These are phyloP conservation scores for Lophiotrema nucula DNA, from an alignment of 495 filamentous ascomycete genomes.

Conservation along the genomic window DNA sequence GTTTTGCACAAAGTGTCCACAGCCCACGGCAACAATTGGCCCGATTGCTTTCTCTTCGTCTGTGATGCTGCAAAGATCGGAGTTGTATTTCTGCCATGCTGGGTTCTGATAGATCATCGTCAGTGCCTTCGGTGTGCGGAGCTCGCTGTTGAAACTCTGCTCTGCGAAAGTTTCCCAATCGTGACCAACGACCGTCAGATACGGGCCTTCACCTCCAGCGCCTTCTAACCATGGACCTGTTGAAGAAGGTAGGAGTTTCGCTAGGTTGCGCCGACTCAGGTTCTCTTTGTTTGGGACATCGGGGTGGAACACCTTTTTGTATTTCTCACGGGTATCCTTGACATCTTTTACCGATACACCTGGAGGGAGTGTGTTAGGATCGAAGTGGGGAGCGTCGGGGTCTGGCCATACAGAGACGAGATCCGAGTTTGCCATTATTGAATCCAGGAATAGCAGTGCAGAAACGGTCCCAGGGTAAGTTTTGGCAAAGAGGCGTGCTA, in stretches of 20 bases:
- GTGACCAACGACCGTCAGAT: slow-evolving; percentile 59
- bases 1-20: slow-evolving; percentile 63
- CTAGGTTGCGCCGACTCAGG: slow-evolving; percentile 52
- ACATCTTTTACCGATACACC: slow-evolving; percentile 50
- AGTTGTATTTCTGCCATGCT: slow-evolving; percentile 57
- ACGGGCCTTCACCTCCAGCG: slow-evolving; percentile 41
- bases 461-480: slow-evolving; percentile 47
- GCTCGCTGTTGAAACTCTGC: slow-evolving; percentile 39
- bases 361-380: slow-evolving; percentile 43
- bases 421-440: slow-evolving; percentile 61
- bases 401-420: slow-evolving; percentile 61
- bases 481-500: slow-evolving; percentile 57
- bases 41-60: slow-evolving; percentile 43
- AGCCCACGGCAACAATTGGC: slow-evolving; percentile 52
- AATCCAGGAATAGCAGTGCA: slow-evolving; percentile 59
- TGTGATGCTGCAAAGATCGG: slow-evolving; percentile 52
- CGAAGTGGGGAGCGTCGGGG: slow-evolving; percentile 53
- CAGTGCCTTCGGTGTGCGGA: slow-evolving; percentile 42
- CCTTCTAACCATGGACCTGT: slow-evolving; percentile 51
- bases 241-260: slow-evolving; percentile 50
- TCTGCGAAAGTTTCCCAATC: slow-evolving; percentile 59
- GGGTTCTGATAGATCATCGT: slow-evolving; percentile 55
- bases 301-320: slow-evolving; percentile 51
- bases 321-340: slow-evolving; percentile 45
- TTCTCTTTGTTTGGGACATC: slow-evolving; percentile 55